phyloP scores from a whole-genome alignment of 228 moss, liverwort and hornwort species.

The Sphagnum magellanicum region DNA sequence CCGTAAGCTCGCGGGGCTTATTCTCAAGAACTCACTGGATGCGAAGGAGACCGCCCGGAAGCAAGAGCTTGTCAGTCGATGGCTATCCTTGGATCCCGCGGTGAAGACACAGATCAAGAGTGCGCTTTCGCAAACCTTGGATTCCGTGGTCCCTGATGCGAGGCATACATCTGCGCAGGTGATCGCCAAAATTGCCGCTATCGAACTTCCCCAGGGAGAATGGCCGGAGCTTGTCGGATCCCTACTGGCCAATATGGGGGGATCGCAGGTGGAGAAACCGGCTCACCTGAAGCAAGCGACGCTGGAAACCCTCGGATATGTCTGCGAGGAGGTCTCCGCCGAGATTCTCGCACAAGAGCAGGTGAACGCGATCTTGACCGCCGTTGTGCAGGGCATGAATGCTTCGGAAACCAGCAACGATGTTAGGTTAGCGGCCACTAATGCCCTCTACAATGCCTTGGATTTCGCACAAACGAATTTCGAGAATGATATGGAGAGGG shows the following conservation, averaged over 20 bases:
- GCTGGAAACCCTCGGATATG: conserved; percentile 46
- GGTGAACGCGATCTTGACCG: conserved; percentile 54
- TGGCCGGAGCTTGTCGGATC: conserved; percentile 50
- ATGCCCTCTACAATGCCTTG: conserved; percentile 42
- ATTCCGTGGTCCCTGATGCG: conserved; percentile 24
- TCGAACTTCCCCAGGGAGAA: conserved; percentile 43
- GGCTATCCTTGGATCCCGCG: conserved; percentile 34
- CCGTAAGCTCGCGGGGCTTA: conserved; percentile 51
- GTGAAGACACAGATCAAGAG: conserved; percentile 47
- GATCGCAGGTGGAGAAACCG: conserved; percentile 38
- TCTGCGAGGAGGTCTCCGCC: conserved; percentile 54
- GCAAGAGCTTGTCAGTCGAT: conserved; percentile 42
- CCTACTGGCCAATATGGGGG: conserved; percentile 41
- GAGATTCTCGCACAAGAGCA: conserved; percentile 54
- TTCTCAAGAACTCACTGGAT: conserved; percentile 59
- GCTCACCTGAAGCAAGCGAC: conserved; percentile 55
- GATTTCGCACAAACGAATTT: conserved; percentile 61
- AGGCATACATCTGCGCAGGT: conserved; percentile 52
- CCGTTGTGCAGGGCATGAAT: conserved; percentile 58
- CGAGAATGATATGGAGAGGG: conserved; percentile 51
- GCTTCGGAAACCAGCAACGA: conserved; percentile 42
- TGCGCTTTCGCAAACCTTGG: conserved; percentile 35
- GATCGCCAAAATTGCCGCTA: conserved; percentile 50
- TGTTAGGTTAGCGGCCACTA: conserved; percentile 44
- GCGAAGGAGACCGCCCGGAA: conserved; percentile 48